Conservation (phyloP, 495 filamentous ascomycete genomes). For the Penicillium goetzii region DNA sequence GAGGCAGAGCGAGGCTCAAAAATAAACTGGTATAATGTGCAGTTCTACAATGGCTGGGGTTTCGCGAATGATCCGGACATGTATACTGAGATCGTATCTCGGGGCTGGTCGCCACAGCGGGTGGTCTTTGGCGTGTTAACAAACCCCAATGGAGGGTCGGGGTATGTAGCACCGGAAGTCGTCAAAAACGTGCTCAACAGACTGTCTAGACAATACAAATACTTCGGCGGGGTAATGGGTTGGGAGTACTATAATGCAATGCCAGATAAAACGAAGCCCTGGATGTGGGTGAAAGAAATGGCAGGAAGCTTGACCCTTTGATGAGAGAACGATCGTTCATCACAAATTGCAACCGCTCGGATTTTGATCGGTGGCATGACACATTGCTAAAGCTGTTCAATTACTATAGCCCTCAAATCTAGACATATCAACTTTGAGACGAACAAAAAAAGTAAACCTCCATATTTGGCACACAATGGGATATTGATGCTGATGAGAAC, state of each 20-base stretch:
- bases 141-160: slow-evolving; percentile 65
- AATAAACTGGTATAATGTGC: slow-evolving; percentile 81
- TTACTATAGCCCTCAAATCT: too few species aligned
- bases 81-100: slow-evolving; percentile 64
- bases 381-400: too few species aligned
- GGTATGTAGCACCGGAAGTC: slow-evolving; percentile 58
- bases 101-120: slow-evolving; percentile 66
- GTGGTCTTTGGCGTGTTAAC: slow-evolving; percentile 76
- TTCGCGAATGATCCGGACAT: slow-evolving; percentile 56
- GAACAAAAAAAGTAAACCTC: too few species aligned
- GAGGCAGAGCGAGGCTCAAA: slow-evolving; percentile 64
- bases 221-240: slow-evolving; percentile 80
- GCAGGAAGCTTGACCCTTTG: too few species aligned
- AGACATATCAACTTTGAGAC: too few species aligned
- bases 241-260: slow-evolving; percentile 83
- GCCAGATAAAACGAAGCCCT: slow-evolving; percentile 63
- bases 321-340: too few species aligned
- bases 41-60: slow-evolving; percentile 86
- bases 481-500: too few species aligned
- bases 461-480: too few species aligned
- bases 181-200: slow-evolving; percentile 28
- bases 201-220: slow-evolving; percentile 45
- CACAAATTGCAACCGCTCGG: too few species aligned
- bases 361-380: too few species aligned
- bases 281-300: slow-evolving; percentile 59